A percentile compares a stretch with the other conserved stretches of the same genome.
Conservation (phyloP, 805 yeast genomes). For the Cyberlindnera suaveolens region DNA sequence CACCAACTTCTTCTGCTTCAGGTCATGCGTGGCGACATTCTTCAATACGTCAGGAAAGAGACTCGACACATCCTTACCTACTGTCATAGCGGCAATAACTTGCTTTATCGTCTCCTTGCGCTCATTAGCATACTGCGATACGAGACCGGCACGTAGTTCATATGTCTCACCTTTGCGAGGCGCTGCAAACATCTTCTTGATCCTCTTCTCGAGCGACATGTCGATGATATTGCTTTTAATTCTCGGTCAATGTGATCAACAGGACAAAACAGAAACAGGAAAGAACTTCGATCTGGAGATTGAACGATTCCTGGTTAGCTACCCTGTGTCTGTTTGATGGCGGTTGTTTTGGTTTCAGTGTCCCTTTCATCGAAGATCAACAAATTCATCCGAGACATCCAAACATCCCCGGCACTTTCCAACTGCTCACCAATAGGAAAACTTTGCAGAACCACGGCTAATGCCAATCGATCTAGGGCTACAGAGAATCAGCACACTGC, state of each 20-base stretch:
- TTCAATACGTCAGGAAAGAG: slow-evolving; percentile 93
- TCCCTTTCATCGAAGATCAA: no score
- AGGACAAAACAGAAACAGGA: no score
- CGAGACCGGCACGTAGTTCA: slow-evolving; percentile 85
- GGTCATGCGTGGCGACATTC: slow-evolving; percentile 93
- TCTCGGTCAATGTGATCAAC: background rate
- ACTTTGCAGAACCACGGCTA: background rate
- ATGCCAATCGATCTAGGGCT: slow-evolving; percentile 53
- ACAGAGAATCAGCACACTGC: slow-evolving; percentile 39
- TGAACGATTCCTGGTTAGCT: no score
- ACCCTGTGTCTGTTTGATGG: no score
- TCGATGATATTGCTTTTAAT: background rate
- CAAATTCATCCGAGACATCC: no score
- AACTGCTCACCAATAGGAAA: no score
- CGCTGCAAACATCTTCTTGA: slow-evolving; percentile 50
- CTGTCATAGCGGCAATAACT: slow-evolving; percentile 96
- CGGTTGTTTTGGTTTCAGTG: no score
- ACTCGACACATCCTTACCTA: slow-evolving; percentile 93
- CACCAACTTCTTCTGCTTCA: slow-evolving; percentile 94
- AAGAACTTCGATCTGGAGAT: no score
- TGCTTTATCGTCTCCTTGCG: slow-evolving; percentile 95
- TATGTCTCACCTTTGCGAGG: slow-evolving; percentile 76
- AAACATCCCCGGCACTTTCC: no score
- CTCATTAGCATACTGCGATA: slow-evolving; percentile 90
- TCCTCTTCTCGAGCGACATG: slow-evolving; percentile 39